Percentiles rank a stretch among this genome's conserved stretches.
Conservation (phyloP, 2,329 filamentous ascomycete species). For the Sporothrix inflata region DNA sequence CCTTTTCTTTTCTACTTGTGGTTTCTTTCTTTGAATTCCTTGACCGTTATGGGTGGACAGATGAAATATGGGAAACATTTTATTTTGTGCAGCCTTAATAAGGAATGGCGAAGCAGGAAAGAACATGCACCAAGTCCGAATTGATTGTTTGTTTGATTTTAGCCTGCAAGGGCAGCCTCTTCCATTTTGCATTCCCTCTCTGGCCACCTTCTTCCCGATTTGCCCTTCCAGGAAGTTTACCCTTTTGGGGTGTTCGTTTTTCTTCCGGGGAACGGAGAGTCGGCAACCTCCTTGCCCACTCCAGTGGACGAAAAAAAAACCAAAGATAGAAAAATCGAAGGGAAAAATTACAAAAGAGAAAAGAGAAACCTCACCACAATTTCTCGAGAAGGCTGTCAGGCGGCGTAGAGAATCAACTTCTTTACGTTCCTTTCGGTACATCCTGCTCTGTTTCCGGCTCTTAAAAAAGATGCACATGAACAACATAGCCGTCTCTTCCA, state of each 20-base stretch:
- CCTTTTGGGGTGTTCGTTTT: too few relatives aligned
- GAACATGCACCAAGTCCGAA: not conserved
- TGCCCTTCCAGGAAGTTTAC: not conserved
- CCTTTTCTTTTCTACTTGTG: too few relatives aligned
- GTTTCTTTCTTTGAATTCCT: too few relatives aligned
- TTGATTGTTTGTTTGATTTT: constrained; percentile 14
- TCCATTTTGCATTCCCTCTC: not conserved
- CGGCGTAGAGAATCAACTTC: not conserved
- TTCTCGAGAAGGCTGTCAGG: not conserved
- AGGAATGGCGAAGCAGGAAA: not conserved
- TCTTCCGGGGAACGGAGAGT: constrained; percentile 6
- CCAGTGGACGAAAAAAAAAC: too few relatives aligned
- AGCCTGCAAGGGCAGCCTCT: not conserved
- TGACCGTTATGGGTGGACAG: not conserved
- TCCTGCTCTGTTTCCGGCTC: not conserved
- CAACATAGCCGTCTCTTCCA: not conserved
- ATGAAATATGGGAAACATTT: not conserved
- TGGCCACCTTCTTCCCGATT: not conserved
- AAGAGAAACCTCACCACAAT: not conserved
- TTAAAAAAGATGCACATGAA: not conserved
- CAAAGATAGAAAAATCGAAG: not conserved
- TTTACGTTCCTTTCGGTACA: not conserved
- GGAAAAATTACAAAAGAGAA: not conserved
- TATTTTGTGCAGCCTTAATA: constrained; percentile 15
- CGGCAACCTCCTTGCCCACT: too few relatives aligned